These are phyloP conservation scores for Fusarium coicis DNA, from an alignment of 2,329 filamentous ascomycete species.

Conservation along the genomic window DNA sequence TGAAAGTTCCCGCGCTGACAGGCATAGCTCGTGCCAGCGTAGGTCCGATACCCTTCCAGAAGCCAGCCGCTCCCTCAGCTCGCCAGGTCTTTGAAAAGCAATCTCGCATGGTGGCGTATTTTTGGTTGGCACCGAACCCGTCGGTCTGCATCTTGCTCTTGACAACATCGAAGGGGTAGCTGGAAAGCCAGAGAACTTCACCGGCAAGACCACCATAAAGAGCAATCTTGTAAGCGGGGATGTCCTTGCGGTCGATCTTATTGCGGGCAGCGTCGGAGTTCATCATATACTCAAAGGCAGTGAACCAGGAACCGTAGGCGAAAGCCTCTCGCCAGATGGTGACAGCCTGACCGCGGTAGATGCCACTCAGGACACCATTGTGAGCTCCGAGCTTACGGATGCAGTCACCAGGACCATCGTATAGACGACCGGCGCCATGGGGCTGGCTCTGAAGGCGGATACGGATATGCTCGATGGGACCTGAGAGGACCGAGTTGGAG, in stretches of 20 bases:
- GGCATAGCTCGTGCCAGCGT: slow-evolving; percentile 96
- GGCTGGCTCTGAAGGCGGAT: slow-evolving; percentile 97
- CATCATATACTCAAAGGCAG: slow-evolving; percentile 96
- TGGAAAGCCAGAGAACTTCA: slow-evolving; percentile 91
- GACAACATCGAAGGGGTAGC: slow-evolving; percentile 95
- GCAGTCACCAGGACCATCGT: slow-evolving; percentile 88
- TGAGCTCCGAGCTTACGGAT: slow-evolving; percentile 80
- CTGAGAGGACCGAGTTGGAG: slow-evolving; percentile 87
- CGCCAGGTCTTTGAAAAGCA: slow-evolving; percentile 87
- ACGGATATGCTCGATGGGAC: slow-evolving; percentile 95
- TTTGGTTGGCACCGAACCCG: slow-evolving; percentile 78
- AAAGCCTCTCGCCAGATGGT: slow-evolving; percentile 90
- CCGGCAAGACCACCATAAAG: slow-evolving; percentile 93
- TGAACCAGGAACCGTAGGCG: slow-evolving; percentile 96
- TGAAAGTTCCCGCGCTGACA: slow-evolving; percentile 97
- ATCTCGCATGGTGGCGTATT: slow-evolving; percentile 85
- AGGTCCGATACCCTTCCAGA: slow-evolving; percentile 94
- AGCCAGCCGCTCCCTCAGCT: slow-evolving; percentile 80
- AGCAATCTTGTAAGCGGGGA: slow-evolving; percentile 87
- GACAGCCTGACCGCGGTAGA: slow-evolving; percentile 89
- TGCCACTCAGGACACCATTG: slow-evolving; percentile 72
- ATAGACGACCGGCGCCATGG: slow-evolving; percentile 82
- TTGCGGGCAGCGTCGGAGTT: slow-evolving; percentile 86
- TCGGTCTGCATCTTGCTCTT: slow-evolving; percentile 99
- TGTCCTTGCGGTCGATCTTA: slow-evolving; percentile 76